A percentile compares a stretch with the other conserved stretches of the same genome.
phyloP scores from a whole-genome alignment of 2,329 filamentous ascomycete genomes.

The Seiridium cupressi region DNA sequence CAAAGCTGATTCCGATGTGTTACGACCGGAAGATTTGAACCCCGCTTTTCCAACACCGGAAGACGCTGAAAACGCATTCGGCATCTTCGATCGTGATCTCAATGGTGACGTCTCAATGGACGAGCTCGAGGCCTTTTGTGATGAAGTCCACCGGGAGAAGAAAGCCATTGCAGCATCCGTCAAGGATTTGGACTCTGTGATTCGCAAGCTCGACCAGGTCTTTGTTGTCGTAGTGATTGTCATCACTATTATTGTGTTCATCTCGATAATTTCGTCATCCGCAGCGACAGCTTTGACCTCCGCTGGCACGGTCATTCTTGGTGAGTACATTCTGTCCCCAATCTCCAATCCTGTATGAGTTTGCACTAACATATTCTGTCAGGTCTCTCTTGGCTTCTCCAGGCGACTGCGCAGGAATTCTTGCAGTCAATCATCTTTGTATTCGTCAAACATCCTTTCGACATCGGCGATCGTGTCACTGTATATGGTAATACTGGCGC shows the following conservation, averaged over 20 bases:
- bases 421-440: constrained; percentile 93
- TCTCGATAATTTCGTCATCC: constrained; percentile 85
- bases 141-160: constrained; percentile 90
- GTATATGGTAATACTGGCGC: constrained; percentile 88
- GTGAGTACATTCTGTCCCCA: neutral
- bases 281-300: constrained; percentile 90
- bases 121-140: constrained; percentile 87
- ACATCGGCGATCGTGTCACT: constrained; percentile 89
- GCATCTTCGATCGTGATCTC: constrained; percentile 93
- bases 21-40: constrained; percentile 75
- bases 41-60: constrained; percentile 78
- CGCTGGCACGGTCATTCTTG: constrained; percentile 82
- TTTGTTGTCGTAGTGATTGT: constrained; percentile 84
- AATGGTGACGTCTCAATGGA: constrained; percentile 97
- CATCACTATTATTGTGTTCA: constrained; percentile 80
- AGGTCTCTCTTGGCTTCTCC: constrained; percentile 84
- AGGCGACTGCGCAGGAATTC: constrained; percentile 91
- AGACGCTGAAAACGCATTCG: constrained; percentile 84
- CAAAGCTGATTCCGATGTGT: constrained; percentile 70
- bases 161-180: constrained; percentile 93
- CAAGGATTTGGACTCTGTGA: constrained; percentile 92
- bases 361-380: neutral
- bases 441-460: constrained; percentile 95
- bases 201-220: constrained; percentile 83
- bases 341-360: too few species aligned